Conservation (phyloP, 129 eudicot genomes). For the Chrysanthemum makinoi region DNA sequence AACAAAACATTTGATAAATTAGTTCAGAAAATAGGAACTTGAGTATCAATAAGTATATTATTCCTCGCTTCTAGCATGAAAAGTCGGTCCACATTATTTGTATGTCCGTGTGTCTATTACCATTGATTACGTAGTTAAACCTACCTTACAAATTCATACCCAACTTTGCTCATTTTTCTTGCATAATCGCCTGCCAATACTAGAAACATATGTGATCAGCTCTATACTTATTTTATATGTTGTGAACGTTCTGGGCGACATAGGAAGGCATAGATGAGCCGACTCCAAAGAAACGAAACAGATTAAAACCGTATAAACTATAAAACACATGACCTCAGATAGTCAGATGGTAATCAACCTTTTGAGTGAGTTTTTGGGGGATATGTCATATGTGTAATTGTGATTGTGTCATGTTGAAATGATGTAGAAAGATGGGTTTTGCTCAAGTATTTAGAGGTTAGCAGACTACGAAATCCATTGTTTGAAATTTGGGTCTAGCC, state of each 20-base stretch:
- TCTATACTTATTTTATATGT: not conserved
- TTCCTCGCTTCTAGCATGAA: too few species aligned
- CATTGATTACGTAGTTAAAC: not conserved
- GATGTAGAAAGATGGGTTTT: not conserved
- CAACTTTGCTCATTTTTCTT: not conserved
- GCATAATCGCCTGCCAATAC: conserved; percentile 1
- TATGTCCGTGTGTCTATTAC: not conserved
- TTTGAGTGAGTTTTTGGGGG: not conserved
- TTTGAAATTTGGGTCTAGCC: too few species aligned
- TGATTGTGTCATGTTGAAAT: not conserved
- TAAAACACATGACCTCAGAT: too few species aligned
- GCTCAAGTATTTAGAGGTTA: too few species aligned
- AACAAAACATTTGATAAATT: not conserved
- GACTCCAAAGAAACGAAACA: not conserved
- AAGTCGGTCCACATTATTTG: not conserved
- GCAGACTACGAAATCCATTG: too few species aligned
- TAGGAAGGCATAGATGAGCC: conserved; percentile 1
- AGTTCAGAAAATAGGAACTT: not conserved
- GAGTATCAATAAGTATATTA: not conserved
- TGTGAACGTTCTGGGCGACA: not conserved
- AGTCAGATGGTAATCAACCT: not conserved
- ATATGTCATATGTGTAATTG: not conserved
- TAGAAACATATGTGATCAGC: not conserved
- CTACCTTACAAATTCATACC: not conserved
- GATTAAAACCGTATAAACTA: not conserved